Base-by-base conservation (phyloP, 2,329 filamentous ascomycete genomes). In the Ophiosphaerella korrae region DNA sequence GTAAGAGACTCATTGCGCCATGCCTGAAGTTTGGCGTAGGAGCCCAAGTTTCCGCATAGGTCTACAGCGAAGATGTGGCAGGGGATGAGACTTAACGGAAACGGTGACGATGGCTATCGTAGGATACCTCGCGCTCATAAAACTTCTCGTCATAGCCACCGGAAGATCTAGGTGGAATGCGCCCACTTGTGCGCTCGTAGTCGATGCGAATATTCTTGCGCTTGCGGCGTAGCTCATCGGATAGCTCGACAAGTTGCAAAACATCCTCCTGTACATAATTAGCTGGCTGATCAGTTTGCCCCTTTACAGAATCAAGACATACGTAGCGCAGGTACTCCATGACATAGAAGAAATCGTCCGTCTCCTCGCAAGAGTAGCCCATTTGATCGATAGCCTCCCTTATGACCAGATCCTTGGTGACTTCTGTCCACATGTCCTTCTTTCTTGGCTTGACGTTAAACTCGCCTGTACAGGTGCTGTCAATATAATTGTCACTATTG, bases 361-460 rank as follows among this genome's bases (percentile, higher is more conserved):
- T 94, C 80, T 97, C 92, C 71, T 97, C 91, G 68, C 87, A 97
- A 53, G 90, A 86, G 74, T 96, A 97, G 2, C 90, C 90, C 68
- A 87, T 77, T 64, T 88, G 81, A 62, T 96, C 88, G 58, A 97
- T 89, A 14, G 94, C 94, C 70, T 97, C 92, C 45, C 88, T 86
- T 51, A 88, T 81, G 13, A 97, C 90, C 32, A 97, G 77, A 62
- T 96, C 92, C 76, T 96, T 96, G 39, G 93, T 96, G 63, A 99
- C 91, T 75, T 97, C 94, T 0, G 94, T 99, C 93, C 93, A 97
- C 78, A 96, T 89, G 53, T 79, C 77, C 55, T 72, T 70, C 35
- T 69, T 62, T 57, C 75, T 77, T n/a, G 64, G 58, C 50, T 73
- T 74, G 26, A 66, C 58, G 42, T 64, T 66, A 34, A 76, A 48